Base-by-base conservation (phyloP, 495 filamentous ascomycete species). In the Podospora conica region DNA sequence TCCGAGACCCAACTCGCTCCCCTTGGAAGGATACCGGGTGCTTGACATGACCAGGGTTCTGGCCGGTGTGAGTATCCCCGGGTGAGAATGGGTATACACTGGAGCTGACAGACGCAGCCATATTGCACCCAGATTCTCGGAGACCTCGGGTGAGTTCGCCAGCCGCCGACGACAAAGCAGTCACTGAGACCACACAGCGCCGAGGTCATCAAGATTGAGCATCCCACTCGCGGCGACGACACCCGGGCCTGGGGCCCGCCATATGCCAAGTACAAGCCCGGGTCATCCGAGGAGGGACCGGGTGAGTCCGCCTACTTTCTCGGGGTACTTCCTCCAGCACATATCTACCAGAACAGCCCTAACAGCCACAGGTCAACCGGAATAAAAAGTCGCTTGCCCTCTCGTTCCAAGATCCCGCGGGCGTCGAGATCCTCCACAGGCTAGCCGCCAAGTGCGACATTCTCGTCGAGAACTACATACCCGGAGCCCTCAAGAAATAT, bases 41-140 rank as follows among this genome's bases (percentile, higher is more conserved):
- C 82, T 98, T 33, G 95, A 98, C 75, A 93, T 98, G 92, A 97
- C 95, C 0, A 85, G 95, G 80, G 96, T 98, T 15, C 82, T 98
- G 60, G 95, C 95, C 58, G 95, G 95, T 53, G 96, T 97, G 81
- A 76, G 91, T 18, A 60, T 54, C 23, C 3, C 10, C 9, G 9
- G 12, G 8, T 33, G 58, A n/a, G 21, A 33, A 25, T 15, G 11
- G 12, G 23, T 15, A 9, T 18, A 23, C 25, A 1, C n/a, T 23
- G 23, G 7, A 22, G 28, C 24, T 6, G 22, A 71, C 48, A 15
- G 18, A 54, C 59, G 20, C 71, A 98, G 95, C 95, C 95, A 68
- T 97, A 97, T 74, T 96, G 93, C 71, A 98, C 95, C 59, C 95
- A 98, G 76, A 98, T 98, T 48, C 82, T 98, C 10, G 95, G 95